Evolutionary conservation across 2,329 filamentous ascomycete species (phyloP).

Genomic region (Stagonosporopsis tanaceti): DNA sequence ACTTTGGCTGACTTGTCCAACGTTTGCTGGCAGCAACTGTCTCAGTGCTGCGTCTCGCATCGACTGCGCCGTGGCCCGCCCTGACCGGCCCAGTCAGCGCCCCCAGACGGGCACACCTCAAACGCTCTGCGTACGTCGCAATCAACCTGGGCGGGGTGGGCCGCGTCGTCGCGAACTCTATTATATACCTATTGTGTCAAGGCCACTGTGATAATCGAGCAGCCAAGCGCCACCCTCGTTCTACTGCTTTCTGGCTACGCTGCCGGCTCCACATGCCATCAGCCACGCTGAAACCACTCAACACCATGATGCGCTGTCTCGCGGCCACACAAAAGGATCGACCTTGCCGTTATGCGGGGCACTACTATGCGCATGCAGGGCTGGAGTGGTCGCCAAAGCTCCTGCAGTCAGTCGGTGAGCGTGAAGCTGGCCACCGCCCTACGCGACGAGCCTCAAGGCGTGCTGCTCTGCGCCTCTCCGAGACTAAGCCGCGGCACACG

Average conservation of each 20-base stretch:
- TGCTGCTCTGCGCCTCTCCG: slow-evolving; percentile 17
- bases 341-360: slow-evolving; percentile 21
- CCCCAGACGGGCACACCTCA: slow-evolving; percentile 15
- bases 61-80: slow-evolving; percentile 10
- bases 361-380: slow-evolving; percentile 14
- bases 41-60: slow-evolving; percentile 30
- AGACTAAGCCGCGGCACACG: slow-evolving; percentile 22
- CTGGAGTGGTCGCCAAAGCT: slow-evolving; percentile 16
- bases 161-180: slow-evolving; percentile 7
- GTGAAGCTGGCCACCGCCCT: slow-evolving; percentile 16
- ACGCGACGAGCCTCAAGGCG: slow-evolving; percentile 13
- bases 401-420: slow-evolving; percentile 18
- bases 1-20: slow-evolving; percentile 25
- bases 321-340: slow-evolving; percentile 18
- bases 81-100: slow-evolving; percentile 16
- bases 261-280: slow-evolving; percentile 23
- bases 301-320: slow-evolving; percentile 37
- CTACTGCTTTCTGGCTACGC: slow-evolving; percentile 19
- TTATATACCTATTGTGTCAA: background rate
- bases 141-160: slow-evolving; percentile 19
- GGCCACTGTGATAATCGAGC: slow-evolving; percentile 6
- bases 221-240: slow-evolving; percentile 19
- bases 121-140: slow-evolving; percentile 19
- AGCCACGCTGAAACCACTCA: slow-evolving; percentile 43
- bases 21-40: slow-evolving; percentile 33